These are phyloP conservation scores for Metschnikowia corniflorae DNA, from an alignment of 805 yeast species.

Conservation along the genomic window DNA sequence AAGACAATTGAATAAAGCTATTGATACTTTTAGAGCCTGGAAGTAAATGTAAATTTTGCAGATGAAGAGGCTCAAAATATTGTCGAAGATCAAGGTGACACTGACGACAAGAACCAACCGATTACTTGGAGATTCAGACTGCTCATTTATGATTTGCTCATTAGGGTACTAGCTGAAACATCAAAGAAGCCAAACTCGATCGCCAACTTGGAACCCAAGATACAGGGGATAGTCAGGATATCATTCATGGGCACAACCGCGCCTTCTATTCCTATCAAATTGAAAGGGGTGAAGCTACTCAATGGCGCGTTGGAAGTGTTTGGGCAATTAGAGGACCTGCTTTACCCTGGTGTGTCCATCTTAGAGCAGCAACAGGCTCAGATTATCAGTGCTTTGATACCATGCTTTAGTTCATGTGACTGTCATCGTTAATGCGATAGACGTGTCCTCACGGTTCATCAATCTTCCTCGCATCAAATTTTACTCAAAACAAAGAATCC, in stretches of 20 bases:
- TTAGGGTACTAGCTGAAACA: slow-evolving; percentile 40
- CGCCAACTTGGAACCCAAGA: slow-evolving; percentile 38
- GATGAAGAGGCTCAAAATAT: slow-evolving; percentile 42
- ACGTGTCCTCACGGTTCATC: slow-evolving; percentile 72
- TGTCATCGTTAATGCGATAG: slow-evolving; percentile 72
- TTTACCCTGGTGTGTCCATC: slow-evolving; percentile 65
- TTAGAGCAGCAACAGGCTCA: slow-evolving; percentile 94
- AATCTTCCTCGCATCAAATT: slow-evolving; percentile 42
- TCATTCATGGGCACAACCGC: slow-evolving; percentile 83
- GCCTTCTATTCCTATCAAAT: slow-evolving; percentile 54
- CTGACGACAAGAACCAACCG: slow-evolving; percentile 48
- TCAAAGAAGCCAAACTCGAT: slow-evolving; percentile 35
- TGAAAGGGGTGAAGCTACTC: slow-evolving; percentile 63
- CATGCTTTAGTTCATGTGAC: slow-evolving; percentile 74
- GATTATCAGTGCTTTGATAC: slow-evolving; percentile 82
- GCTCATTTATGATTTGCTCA: slow-evolving; percentile 45
- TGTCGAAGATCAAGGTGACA: slow-evolving; percentile 31
- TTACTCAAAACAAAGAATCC: slow-evolving; percentile 46
- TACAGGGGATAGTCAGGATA: slow-evolving; percentile 67
- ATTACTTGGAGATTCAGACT: slow-evolving; percentile 55
- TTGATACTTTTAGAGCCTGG: too few relatives aligned
- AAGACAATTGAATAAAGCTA: too few relatives aligned
- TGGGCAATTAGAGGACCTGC: slow-evolving; percentile 64
- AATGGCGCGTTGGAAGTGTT: slow-evolving; percentile 59
- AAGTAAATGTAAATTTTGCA: slow-evolving; percentile 26